Percentiles rank a stretch among this genome's conserved stretches.
These are phyloP conservation scores for Berberis vulgaris DNA, from an alignment of 164 flowering plant genomes.

Conservation along the genomic window DNA sequence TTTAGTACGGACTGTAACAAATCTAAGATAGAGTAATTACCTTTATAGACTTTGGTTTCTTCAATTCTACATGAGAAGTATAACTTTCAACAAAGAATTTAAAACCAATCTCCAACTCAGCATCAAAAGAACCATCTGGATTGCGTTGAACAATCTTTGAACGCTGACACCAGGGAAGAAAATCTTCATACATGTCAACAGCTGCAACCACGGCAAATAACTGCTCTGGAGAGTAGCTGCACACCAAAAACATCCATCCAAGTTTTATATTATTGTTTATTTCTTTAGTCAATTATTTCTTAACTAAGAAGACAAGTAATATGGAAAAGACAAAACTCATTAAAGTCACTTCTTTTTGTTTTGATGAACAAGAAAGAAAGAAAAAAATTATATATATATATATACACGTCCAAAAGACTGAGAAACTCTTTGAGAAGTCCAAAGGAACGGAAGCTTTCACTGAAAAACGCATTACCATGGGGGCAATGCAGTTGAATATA, in stretches of 20 bases:
- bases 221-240: conserved; percentile 92
- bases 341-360: too few relatives aligned
- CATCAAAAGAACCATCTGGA: conserved; percentile 93
- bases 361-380: too few relatives aligned
- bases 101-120: conserved; percentile 92
- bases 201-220: conserved; percentile 92
- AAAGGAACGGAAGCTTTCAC: too few relatives aligned
- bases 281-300: too few relatives aligned
- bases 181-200: conserved; percentile 89
- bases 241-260: conserved; percentile 3
- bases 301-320: too few relatives aligned
- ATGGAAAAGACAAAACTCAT: too few relatives aligned
- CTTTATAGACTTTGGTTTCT: conserved; percentile 59
- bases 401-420: too few relatives aligned
- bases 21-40: conserved; percentile 20
- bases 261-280: too few relatives aligned
- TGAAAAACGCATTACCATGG: neutral
- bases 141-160: conserved; percentile 49
- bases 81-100: conserved; percentile 94
- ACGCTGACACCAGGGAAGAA: conserved; percentile 95
- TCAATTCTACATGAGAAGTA: conserved; percentile 77
- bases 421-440: too few relatives aligned
- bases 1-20: neutral
- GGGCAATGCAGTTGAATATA: neutral
- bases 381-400: too few relatives aligned